Evolutionary conservation across 78 protist genomes (phyloP), one percentile per base, ranked within the genome.

Genomic region (Polysphondylium violaceum): DNA sequence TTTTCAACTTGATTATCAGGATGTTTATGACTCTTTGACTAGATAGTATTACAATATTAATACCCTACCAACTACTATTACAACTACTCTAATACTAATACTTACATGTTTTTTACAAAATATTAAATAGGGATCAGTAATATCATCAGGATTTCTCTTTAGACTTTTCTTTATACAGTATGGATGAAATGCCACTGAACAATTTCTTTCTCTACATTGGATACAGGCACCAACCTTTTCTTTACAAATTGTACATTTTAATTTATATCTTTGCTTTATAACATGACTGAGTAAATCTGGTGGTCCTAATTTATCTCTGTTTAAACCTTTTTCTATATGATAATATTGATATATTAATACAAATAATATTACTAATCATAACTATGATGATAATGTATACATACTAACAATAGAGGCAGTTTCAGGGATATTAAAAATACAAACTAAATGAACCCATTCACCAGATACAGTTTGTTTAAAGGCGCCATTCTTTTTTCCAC

Each of bases 171-270:
- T 83, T 17, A 83, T 69, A 43, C 91, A 83, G 59, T 69, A 83
- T 5, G 91, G 81, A 47, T 88, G 94, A 63, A 88, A 88, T 51
- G 94, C 74, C 6, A 88, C 78, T n/a, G 79, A 74, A 75, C 94
- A 88, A 47, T 71, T 61, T 63, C 87, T 55, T 33, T 88, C 72
- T 40, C 87, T 25, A 88, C 94, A 88, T 27, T 88, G 94, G 47
- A 88, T 76, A 8, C 87, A 88, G 4, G 87, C 87, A 67, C 94
- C 94, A 17, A 63, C 87, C 31, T 67, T 88, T 50, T 88, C 63
- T 51, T 76, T 74, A 41, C 94, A 88, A 23, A 88, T 55, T 25
- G 51, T 60, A 60, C 94, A 88, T 9, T 23, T 41, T 33, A 88
- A 61, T 40, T 76, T 88, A 29, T 33, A 76, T 63, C 94, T 74